Conservation (phyloP, 2,329 filamentous ascomycete genomes). For the Cercospora citrullina region DNA sequence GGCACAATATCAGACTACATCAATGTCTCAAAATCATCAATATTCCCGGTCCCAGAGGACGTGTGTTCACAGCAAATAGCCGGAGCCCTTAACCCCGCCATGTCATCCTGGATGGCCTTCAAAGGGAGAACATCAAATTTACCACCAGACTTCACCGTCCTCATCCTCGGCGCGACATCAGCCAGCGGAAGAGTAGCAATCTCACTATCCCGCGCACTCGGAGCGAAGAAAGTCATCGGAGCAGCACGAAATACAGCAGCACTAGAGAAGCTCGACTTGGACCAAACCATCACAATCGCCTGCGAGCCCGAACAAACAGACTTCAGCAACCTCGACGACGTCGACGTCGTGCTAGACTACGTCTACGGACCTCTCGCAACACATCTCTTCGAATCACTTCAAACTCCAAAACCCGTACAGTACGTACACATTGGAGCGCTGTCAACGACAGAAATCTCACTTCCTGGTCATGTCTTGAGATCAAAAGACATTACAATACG, state of each 20-base stretch:
- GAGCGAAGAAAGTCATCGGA: constrained; percentile 54
- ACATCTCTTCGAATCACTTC: constrained; percentile 47
- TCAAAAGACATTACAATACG: constrained; percentile 50
- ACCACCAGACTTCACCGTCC: constrained; percentile 48
- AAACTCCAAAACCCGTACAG: constrained; percentile 48
- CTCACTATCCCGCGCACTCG: constrained; percentile 50
- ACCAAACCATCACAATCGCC: constrained; percentile 49
- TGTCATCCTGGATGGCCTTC: constrained; percentile 61
- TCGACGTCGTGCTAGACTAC: constrained; percentile 60
- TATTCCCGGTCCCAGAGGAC: constrained; percentile 47
- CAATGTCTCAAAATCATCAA: constrained; percentile 47
- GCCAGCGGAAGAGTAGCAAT: constrained; percentile 55
- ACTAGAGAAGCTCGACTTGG: constrained; percentile 48
- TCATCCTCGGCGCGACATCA: constrained; percentile 57
- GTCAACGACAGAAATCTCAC: constrained; percentile 39
- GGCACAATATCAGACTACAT: constrained; percentile 53
- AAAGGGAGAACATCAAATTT: constrained; percentile 46
- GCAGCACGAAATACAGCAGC: constrained; percentile 51
- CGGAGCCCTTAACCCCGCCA: constrained; percentile 56
- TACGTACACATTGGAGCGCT: constrained; percentile 57
- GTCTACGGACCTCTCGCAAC: constrained; percentile 53
- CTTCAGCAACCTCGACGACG: constrained; percentile 48
- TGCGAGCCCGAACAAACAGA: constrained; percentile 47
- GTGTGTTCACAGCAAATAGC: constrained; percentile 55
- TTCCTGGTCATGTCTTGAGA: constrained; percentile 50